These are phyloP conservation scores for Simmondsia chinensis DNA, from an alignment of 148 eudicot genomes.

Conservation along the genomic window DNA sequence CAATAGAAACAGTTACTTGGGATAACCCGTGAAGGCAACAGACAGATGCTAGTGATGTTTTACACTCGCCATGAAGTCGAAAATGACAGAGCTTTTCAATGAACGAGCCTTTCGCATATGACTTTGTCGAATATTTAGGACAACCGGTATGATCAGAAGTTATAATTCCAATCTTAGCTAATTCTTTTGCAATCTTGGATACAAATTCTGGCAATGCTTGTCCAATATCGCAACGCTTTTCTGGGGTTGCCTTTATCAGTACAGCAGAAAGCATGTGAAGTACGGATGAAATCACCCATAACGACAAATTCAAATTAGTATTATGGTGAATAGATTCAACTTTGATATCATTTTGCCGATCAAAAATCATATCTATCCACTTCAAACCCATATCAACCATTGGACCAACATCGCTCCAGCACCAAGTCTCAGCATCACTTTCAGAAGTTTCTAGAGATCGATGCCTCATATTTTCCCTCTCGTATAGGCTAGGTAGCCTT, in stretches of 20 bases:
- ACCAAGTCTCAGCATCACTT: constrained; percentile 42
- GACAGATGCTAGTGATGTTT: constrained; percentile 52
- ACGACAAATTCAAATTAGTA: constrained; percentile 26
- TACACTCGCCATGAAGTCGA: constrained; percentile 40
- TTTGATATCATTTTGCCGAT: constrained; percentile 15
- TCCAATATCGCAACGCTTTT: constrained; percentile 18
- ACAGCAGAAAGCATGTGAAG: constrained; percentile 54
- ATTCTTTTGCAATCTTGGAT: constrained; percentile 39
- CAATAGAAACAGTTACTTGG: constrained; percentile 41
- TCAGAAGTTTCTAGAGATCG: constrained; percentile 18
- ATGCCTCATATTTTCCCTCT: constrained; percentile 12
- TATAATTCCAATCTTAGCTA: constrained; percentile 41
- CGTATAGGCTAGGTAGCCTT: constrained; percentile 57
- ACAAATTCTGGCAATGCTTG: constrained; percentile 65
- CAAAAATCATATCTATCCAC: constrained; percentile 46
- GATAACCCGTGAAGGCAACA: constrained; percentile 58
- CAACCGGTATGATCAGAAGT: constrained; percentile 16
- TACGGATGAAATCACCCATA: constrained; percentile 71
- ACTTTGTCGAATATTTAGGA: constrained; percentile 11
- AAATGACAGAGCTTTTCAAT: constrained; percentile 38
- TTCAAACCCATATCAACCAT: constrained; percentile 64
- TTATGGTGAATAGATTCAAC: constrained; percentile 5
- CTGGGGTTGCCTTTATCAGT: constrained; percentile 55
- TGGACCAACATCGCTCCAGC: constrained; percentile 67
- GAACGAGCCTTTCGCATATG: constrained; percentile 22